Base-by-base conservation (phyloP, 345 rosid genomes). In the Punica granatum region DNA sequence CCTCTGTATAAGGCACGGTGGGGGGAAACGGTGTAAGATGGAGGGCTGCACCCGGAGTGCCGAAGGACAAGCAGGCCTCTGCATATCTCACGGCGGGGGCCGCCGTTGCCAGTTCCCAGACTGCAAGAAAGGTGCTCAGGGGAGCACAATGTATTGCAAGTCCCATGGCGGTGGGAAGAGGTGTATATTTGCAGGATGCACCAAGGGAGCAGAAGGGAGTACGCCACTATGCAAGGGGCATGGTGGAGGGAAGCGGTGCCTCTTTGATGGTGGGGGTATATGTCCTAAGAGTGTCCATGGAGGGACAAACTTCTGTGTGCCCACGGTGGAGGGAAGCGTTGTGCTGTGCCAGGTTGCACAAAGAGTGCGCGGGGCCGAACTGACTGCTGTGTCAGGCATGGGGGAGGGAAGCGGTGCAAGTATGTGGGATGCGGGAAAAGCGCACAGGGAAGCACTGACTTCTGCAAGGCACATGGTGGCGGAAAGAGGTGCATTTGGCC, bases 41-140 rank as follows among this genome's bases (percentile, higher is more conserved):
- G 96, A 85, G 49, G 84, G 83, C 31, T 93, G 99, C 73, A 76
- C 87, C 25, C 78, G 96, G 18, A 93, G 99, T 67, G 99, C 99
- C 26, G 99, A 93, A 70, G 99, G 99, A 63, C 95, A 90, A 68
- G 92, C 91, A 31, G 95, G 97, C 10, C 78, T 93, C 71, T 93
- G 99, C 80, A 93, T 93, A 64, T 93, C 97, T 23, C 99, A 90
- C 25, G 99, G 99, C 28, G 99, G 99, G 69, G 99, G 99, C 30
- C 76, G 91, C 16, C 93, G 97, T 70, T 93, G 99, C 78, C 92
- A 83, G 56, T 67, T 72, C 66, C 61, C 64, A 16, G 85, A 67
- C 0, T 93, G 99, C 77, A 48, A 63, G 0, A 93, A 93, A 75
- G 99, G 99, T 54, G 91, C 98, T 70, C 98, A 93, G 73, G 97